A percentile compares a stretch with the other conserved stretches of the same genome.
phyloP scores from a whole-genome alignment of 176 grass and related monocot species.

The Paspalum notatum region DNA sequence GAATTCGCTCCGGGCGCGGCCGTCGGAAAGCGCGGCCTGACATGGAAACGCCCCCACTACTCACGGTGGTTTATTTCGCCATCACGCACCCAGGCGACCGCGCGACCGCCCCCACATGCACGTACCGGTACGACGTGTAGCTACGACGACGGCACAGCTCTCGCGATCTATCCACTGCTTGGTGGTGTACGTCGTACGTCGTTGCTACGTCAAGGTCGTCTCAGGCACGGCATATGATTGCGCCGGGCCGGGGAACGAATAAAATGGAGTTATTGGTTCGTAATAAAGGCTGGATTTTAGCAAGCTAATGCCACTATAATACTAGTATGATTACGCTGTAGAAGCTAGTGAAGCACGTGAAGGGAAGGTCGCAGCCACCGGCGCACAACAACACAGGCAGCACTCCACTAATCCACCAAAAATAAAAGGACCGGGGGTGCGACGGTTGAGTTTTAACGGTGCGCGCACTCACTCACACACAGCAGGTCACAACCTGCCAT shows the following conservation, averaged over 20 bases:
- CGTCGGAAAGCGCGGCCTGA: conserved; percentile 47
- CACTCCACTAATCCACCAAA: conserved; percentile 49
- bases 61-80: too few species aligned
- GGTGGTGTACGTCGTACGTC: too few species aligned
- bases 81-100: too few species aligned
- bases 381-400: background rate
- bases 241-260: too few species aligned
- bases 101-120: too few species aligned
- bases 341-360: background rate
- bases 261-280: too few species aligned
- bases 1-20: background rate
- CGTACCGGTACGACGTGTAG: too few species aligned
- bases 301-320: background rate
- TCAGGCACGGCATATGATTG: too few species aligned
- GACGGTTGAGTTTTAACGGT: conserved; percentile 83
- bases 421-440: background rate
- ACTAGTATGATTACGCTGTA: background rate
- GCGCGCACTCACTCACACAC: conserved; percentile 51
- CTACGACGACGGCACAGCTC: too few species aligned
- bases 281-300: background rate
- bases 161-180: too few species aligned
- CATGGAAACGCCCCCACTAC: conserved; percentile 32
- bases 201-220: conserved; percentile 35
- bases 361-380: background rate
- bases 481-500: too few species aligned